phyloP scores from a whole-genome alignment of 495 filamentous ascomycete species.

The Trichoderma virens region DNA sequence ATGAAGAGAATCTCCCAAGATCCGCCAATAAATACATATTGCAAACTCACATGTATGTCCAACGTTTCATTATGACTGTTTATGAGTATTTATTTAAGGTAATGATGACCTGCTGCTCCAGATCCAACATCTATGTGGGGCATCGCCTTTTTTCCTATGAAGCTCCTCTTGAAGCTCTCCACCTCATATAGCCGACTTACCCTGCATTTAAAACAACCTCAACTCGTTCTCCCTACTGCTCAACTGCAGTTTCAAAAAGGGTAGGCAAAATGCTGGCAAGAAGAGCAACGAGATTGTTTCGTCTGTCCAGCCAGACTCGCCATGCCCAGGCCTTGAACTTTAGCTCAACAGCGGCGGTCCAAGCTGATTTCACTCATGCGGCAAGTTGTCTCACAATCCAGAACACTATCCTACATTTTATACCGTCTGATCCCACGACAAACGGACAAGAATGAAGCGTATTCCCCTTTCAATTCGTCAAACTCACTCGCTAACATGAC shows the following conservation, averaged over 20 bases:
- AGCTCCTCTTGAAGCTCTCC: background rate
- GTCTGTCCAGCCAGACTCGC: background rate
- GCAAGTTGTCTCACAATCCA: constrained; percentile 30
- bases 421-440: background rate
- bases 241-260: background rate
- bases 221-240: background rate
- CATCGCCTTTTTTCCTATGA: background rate
- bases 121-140: background rate
- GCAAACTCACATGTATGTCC: too few species aligned
- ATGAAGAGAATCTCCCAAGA: too few species aligned
- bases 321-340: constrained; percentile 18
- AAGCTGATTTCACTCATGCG: constrained; percentile 77
- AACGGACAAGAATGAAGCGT: background rate
- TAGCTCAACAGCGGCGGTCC: constrained; percentile 22
- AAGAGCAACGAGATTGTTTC: background rate
- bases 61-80: too few species aligned
- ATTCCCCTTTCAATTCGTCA: background rate
- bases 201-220: background rate
- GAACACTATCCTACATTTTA: background rate
- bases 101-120: too few species aligned
- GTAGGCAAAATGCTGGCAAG: constrained; percentile 1
- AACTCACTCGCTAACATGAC: background rate
- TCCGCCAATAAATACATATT: too few species aligned
- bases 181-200: background rate
- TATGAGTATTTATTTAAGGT: too few species aligned